Percentiles rank a stretch among this genome's conserved stretches.
Conservation (phyloP, 139 green algal species). For the Desmodesmus armatus region DNA sequence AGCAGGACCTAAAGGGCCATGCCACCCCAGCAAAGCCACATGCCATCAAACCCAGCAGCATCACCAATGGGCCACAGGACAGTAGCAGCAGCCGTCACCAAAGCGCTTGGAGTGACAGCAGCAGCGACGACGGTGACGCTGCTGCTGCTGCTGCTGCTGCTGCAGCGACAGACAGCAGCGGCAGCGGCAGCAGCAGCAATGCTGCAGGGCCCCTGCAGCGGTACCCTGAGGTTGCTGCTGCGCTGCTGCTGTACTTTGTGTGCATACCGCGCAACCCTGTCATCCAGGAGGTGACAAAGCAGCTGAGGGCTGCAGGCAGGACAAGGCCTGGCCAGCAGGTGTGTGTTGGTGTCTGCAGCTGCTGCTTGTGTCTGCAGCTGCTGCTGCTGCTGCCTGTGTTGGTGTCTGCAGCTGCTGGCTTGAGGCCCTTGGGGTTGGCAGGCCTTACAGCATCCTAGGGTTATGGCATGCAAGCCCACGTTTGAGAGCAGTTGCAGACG, state of each 20-base stretch:
- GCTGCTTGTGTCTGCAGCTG: not conserved
- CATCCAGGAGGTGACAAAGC: not conserved
- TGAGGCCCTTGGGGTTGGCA: no score
- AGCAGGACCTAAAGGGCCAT: not conserved
- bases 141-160: not conserved
- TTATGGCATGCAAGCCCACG: no score
- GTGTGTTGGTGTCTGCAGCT: no score
- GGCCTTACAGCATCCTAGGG: no score
- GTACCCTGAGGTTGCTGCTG: not conserved
- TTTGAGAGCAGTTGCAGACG: not conserved
- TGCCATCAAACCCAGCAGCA: not conserved
- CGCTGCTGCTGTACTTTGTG: slow-evolving; percentile 37
- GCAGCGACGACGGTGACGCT: not conserved
- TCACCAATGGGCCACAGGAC: not conserved
- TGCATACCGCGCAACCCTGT: slow-evolving; percentile 1
- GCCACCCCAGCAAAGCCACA: not conserved
- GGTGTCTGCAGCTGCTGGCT: slow-evolving; percentile 12
- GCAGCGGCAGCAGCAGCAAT: slow-evolving; percentile 10
- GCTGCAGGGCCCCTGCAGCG: not conserved
- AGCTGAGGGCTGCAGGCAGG: not conserved
- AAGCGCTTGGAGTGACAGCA: not conserved
- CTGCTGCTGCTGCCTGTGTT: not conserved
- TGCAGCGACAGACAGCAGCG: slow-evolving; percentile 13
- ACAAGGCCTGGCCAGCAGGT: not conserved
- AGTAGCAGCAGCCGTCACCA: not conserved